Base-by-base conservation (phyloP, 1,284 basidiomycete species). In the Amylostereum areolatum region DNA sequence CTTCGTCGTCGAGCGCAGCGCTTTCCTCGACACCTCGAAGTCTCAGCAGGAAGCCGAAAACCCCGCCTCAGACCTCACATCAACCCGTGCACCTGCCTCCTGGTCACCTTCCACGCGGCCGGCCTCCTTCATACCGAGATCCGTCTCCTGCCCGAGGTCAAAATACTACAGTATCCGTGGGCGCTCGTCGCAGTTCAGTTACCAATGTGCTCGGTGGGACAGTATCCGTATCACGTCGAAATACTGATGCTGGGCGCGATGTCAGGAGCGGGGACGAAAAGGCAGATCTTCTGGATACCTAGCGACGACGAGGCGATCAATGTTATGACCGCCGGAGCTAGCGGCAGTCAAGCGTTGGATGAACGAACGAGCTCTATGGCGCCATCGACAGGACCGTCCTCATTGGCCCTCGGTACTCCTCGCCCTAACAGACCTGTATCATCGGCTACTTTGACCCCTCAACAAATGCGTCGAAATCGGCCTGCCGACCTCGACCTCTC, bases 281-380 rank as follows among this genome's bases (percentile, higher is more conserved):
- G 56, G 72, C 70, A 5, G 80, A 86, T 50, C 88, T 85, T 85
- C 64, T 71, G 28, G 78, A 83, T 53, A 67, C 77, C 77, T 3
- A 89, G 86, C 57, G 89, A 91, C 54, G 88, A 91, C 46, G 89
- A 91, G 63, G 89, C 86, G 10, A 87, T 91, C 49, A 80, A 88
- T 58, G 70, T 88, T 41, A 78, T 89, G 40, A 83, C 88, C 2
- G 88, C 88, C 8, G 85, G 80, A 11, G 75, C 85, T 7, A 86
- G 85, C 53, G 88, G 88, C 10, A 85, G 85, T 58, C 85, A 84
- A 58, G 81, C 83, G 28, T 63, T 91, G 47, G 89, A 91, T 58
- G 88, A 91, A 62, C 78, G 88, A 30, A 91, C 88, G 0, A 90
- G 88, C 61, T 73, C 80, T 11, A 72, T 71, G 44, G 61, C 61